phyloP scores from a whole-genome alignment of 108 stramenopile species.

The Fragilaria crotonensis region DNA sequence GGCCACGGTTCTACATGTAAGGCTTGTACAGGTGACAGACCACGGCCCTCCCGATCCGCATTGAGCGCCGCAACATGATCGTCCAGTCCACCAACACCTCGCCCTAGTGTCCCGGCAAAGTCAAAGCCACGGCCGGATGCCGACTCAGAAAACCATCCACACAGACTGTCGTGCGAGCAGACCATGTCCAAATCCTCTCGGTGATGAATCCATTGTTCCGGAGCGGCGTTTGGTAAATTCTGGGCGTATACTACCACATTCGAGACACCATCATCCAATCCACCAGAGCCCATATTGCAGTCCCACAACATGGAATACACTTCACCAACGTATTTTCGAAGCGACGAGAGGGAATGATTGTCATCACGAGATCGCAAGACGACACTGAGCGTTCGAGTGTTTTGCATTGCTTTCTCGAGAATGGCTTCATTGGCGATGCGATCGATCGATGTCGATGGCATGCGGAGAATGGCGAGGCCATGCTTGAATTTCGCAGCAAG shows the following conservation, averaged over 20 bases:
- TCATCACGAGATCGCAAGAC: conserved; percentile 48
- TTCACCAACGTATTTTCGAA: conserved; percentile 77
- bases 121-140: conserved; percentile 42
- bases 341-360: conserved; percentile 36
- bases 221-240: conserved; percentile 78
- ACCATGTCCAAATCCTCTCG: conserved; percentile 64
- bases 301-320: conserved; percentile 83
- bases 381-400: conserved; percentile 34
- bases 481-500: conserved; percentile 29
- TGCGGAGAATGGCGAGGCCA: conserved; percentile 70
- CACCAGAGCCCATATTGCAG: conserved; percentile 31
- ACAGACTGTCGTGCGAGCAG: conserved; percentile 66
- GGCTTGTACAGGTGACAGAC: conserved; percentile 41
- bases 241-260: conserved; percentile 85
- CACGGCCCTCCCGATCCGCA: conserved; percentile 45
- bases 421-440: conserved; percentile 88
- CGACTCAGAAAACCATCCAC: conserved; percentile 62
- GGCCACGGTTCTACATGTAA: conserved; percentile 70
- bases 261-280: conserved; percentile 21
- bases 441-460: conserved; percentile 70
- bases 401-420: conserved; percentile 52
- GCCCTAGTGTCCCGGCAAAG: conserved; percentile 26
- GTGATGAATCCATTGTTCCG: conserved; percentile 65
- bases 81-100: conserved; percentile 58
- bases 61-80: conserved; percentile 71